Evolutionary conservation across 176 grass and related monocot genomes (phyloP).

Genomic region (Avena sativa): DNA sequence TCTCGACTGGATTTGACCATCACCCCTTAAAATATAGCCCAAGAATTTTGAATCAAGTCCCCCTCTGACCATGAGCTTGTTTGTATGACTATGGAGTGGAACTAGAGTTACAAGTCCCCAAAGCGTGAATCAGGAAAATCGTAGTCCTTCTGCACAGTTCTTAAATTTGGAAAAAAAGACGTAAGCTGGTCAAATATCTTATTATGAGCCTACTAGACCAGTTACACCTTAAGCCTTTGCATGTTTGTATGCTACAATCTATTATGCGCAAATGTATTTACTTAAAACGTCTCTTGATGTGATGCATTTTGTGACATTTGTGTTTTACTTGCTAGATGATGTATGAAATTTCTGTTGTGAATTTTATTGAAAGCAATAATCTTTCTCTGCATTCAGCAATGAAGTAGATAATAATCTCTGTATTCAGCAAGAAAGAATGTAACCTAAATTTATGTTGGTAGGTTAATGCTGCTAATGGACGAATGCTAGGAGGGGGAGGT

Average conservation of each 20-base stretch:
- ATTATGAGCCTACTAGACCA: not conserved
- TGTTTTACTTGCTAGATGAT: not conserved
- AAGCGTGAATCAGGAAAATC: not conserved
- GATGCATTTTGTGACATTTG: not conserved
- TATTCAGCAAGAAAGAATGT: conserved; percentile 1
- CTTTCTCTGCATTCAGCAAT: not conserved
- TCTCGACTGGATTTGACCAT: not conserved
- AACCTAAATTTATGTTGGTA: conserved; percentile 18
- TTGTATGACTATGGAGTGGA: not conserved
- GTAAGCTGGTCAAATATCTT: not conserved
- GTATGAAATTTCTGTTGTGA: not conserved
- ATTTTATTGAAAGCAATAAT: not conserved
- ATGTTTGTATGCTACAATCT: not conserved
- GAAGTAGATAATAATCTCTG: not conserved
- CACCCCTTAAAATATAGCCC: not conserved
- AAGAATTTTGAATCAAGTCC: conserved; percentile 9
- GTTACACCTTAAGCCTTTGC: not conserved
- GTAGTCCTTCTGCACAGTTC: not conserved
- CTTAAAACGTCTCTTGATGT: not conserved
- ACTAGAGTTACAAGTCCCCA: not conserved
- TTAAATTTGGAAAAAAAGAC: not conserved
- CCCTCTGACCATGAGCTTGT: not conserved
- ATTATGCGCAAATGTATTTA: not conserved
- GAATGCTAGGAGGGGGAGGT: conserved; percentile 87
- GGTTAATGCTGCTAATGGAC: conserved; percentile 93